Conservation (phyloP, 208 protist genomes). For the Phytomonas serpens region DNA sequence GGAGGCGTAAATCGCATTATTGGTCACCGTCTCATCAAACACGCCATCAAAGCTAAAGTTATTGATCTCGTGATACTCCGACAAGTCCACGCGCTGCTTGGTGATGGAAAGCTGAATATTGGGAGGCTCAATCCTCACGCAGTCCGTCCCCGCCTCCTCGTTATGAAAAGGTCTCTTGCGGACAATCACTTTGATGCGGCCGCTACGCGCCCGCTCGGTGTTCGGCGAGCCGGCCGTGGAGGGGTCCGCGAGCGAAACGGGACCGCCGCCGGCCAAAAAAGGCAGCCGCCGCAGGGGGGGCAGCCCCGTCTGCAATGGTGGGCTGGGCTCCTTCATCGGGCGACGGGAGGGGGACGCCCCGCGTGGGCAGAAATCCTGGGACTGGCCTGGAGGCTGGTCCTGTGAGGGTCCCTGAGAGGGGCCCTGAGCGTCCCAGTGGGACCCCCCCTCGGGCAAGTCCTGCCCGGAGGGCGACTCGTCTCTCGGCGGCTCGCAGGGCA, state of each 20-base stretch:
- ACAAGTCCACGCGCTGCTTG: slow-evolving; percentile 92
- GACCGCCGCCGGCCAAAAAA: too few relatives aligned
- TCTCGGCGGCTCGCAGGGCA: too few relatives aligned
- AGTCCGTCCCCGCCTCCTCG: slow-evolving; percentile 38
- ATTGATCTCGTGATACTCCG: slow-evolving; percentile 91
- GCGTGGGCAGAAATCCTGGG: too few relatives aligned
- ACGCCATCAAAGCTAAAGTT: slow-evolving; percentile 93
- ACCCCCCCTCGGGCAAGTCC: too few relatives aligned
- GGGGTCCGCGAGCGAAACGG: too few relatives aligned
- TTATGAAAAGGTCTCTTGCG: slow-evolving; percentile 72
- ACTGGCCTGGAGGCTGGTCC: too few relatives aligned
- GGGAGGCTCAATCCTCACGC: slow-evolving; percentile 28
- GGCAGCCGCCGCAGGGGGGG: too few relatives aligned
- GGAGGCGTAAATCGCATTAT: slow-evolving; percentile 80
- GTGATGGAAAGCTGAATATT: slow-evolving; percentile 43
- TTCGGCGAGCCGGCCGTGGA: neutral
- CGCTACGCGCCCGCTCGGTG: slow-evolving; percentile 25
- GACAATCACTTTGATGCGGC: slow-evolving; percentile 77
- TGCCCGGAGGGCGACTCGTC: too few relatives aligned
- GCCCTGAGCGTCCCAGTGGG: too few relatives aligned
- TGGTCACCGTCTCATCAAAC: slow-evolving; percentile 66
- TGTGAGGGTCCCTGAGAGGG: too few relatives aligned
- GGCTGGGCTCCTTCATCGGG: neutral
- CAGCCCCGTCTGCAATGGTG: too few relatives aligned
- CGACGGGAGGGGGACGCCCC: too few relatives aligned